Conservation (phyloP, 2,329 filamentous ascomycete species). For the Stachybotrys echinatus region DNA sequence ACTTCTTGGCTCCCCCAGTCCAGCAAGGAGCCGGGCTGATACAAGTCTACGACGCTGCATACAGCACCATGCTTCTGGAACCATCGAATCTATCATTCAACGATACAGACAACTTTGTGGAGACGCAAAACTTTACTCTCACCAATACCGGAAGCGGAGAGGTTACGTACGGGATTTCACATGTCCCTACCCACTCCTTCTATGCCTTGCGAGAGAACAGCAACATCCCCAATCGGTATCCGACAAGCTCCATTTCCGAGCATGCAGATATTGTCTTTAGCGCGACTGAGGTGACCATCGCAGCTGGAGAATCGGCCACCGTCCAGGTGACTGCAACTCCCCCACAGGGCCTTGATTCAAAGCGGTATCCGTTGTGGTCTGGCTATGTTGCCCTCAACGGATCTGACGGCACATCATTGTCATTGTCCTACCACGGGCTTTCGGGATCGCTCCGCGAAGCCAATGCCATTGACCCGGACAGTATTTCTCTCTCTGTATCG, state of each 20-base stretch:
- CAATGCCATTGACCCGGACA: constrained; percentile 14
- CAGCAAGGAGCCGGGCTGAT: constrained; percentile 59
- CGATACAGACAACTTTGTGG: constrained; percentile 52
- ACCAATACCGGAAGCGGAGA: constrained; percentile 44
- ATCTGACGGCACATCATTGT: constrained; percentile 28
- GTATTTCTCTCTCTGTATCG: constrained; percentile 24
- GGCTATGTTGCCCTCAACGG: constrained; percentile 36
- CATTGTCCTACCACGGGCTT: constrained; percentile 36
- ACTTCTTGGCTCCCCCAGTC: constrained; percentile 45
- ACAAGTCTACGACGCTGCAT: constrained; percentile 54
- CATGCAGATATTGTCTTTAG: constrained; percentile 31
- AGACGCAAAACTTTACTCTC: constrained; percentile 46
- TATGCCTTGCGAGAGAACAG: constrained; percentile 35
- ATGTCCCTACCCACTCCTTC: constrained; percentile 45
- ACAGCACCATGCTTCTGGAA: constrained; percentile 42
- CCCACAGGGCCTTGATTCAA: constrained; percentile 27
- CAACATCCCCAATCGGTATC: constrained; percentile 35
- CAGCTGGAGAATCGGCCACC: constrained; percentile 34
- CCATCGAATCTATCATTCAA: constrained; percentile 58
- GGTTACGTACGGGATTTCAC: constrained; percentile 46
- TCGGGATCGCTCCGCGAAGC: constrained; percentile 26
- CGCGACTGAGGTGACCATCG: constrained; percentile 36
- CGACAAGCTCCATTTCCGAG: constrained; percentile 35
- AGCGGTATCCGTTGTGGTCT: constrained; percentile 34
- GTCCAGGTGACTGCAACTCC: constrained; percentile 40